Percentiles rank a stretch among this genome's conserved stretches.
Evolutionary conservation across 139 green algal species (phyloP).

Genomic region (Chlamydomonas sphaeroides): DNA sequence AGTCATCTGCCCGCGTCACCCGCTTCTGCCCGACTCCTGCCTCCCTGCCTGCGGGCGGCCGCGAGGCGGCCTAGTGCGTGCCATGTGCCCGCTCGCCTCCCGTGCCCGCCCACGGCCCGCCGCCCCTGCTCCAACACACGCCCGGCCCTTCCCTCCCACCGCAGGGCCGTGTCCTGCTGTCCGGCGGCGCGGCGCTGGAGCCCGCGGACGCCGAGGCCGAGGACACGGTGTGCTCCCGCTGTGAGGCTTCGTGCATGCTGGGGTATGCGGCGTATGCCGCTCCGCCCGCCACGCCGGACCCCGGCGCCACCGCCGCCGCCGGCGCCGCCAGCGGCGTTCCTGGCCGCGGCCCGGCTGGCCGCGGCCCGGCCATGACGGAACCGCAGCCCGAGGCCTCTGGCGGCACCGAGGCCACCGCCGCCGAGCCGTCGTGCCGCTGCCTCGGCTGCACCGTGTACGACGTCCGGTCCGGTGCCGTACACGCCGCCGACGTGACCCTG

Average conservation of each 20-base stretch:
- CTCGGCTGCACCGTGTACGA: not conserved
- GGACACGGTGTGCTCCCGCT: conserved; percentile 8
- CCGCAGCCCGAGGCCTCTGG: not conserved
- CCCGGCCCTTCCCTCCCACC: not conserved
- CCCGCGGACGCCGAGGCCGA: not conserved
- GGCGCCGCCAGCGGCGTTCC: not conserved
- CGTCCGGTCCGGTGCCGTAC: not conserved
- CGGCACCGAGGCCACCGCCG: not conserved
- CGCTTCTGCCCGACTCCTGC: not conserved
- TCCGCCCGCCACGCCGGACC: not conserved
- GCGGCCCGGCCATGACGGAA: too few relatives aligned
- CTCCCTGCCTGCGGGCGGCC: too few relatives aligned
- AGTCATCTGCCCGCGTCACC: not conserved
- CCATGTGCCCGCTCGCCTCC: too few relatives aligned
- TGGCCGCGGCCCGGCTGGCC: not conserved
- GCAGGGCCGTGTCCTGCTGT: not conserved
- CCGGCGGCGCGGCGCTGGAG: not conserved
- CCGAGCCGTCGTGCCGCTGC: not conserved
- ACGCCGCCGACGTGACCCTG: not conserved
- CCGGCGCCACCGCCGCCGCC: not conserved
- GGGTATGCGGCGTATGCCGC: not conserved
- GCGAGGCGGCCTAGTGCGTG: too few relatives aligned
- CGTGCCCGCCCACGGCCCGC: too few relatives aligned
- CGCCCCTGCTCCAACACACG: too few relatives aligned
- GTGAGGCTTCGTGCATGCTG: conserved; percentile 4